A percentile compares a stretch with the other conserved stretches of the same genome.
phyloP scores from a whole-genome alignment of 2,329 filamentous ascomycete species.

The Claviceps quebecensis region DNA sequence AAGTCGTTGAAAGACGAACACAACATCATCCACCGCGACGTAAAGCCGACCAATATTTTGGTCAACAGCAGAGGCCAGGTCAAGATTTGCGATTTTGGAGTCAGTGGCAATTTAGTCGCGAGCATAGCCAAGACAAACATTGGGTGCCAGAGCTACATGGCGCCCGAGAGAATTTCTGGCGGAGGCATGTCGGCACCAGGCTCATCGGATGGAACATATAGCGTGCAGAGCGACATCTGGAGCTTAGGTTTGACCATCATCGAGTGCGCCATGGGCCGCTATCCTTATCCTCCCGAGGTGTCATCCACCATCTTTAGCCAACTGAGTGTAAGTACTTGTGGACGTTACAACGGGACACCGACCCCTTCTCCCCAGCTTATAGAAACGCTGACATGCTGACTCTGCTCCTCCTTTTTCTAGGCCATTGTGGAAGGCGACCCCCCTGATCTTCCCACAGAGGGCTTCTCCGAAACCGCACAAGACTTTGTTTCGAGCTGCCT shows the following conservation, averaged over 20 bases:
- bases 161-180: conserved; percentile 84
- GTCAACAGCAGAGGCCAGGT: conserved; percentile 80
- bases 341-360: too few relatives aligned
- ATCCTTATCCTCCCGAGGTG: conserved; percentile 93
- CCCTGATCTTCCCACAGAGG: conserved; percentile 65
- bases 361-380: neutral
- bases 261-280: conserved; percentile 85
- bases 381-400: conserved; percentile 4
- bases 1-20: conserved; percentile 94
- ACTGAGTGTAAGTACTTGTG: conserved; percentile 56
- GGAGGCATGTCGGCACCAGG: conserved; percentile 62
- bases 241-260: conserved; percentile 88
- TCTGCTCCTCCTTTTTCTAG: conserved; percentile 29
- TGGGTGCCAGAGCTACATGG: conserved; percentile 98
- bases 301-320: conserved; percentile 98
- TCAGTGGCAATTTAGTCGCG: conserved; percentile 89
- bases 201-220: conserved; percentile 72
- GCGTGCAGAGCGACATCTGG: conserved; percentile 97
- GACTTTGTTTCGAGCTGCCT: conserved; percentile 84
- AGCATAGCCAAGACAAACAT: conserved; percentile 99
- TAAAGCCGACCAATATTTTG: conserved; percentile 97
- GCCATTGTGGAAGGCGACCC: conserved; percentile 97
- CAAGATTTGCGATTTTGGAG: conserved; percentile 98
- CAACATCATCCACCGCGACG: conserved; percentile 97
- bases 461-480: conserved; percentile 64